Evolutionary conservation across 2,329 filamentous ascomycete species (phyloP).

Genomic region (Nemania diffusa): DNA sequence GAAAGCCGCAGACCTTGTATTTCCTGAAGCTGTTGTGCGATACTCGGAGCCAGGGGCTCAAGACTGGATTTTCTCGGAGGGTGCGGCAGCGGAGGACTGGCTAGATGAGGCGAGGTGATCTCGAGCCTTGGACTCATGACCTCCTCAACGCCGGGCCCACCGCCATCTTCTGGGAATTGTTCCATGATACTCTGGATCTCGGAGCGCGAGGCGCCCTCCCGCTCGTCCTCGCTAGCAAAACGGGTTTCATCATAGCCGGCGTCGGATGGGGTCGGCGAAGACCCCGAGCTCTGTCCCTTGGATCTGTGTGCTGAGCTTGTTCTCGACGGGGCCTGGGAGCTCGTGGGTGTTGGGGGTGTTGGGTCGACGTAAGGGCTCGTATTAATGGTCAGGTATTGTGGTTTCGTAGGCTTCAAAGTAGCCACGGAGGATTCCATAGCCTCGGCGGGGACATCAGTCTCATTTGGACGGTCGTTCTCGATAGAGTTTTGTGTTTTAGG

Average conservation of each 20-base stretch:
- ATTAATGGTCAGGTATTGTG: constrained; percentile 61
- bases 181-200: constrained; percentile 99
- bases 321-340: constrained; percentile 68
- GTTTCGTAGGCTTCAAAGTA: constrained; percentile 60
- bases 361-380: constrained; percentile 64
- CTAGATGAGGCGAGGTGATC: constrained; percentile 80
- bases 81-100: constrained; percentile 71
- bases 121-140: constrained; percentile 93
- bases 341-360: constrained; percentile 65
- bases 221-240: constrained; percentile 69
- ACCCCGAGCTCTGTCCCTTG: constrained; percentile 55
- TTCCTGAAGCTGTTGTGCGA: constrained; percentile 62
- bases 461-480: constrained; percentile 7
- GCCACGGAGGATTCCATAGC: constrained; percentile 59
- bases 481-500: background rate
- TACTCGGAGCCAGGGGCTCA: constrained; percentile 70
- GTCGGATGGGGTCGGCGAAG: constrained; percentile 66
- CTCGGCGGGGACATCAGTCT: constrained; percentile 29
- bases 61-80: constrained; percentile 89
- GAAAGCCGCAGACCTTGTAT: constrained; percentile 57
- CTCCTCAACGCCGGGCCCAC: constrained; percentile 78
- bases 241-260: constrained; percentile 67
- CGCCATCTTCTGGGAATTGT: constrained; percentile 83
- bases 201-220: constrained; percentile 75
- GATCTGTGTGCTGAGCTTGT: constrained; percentile 66